Evolutionary conservation across 345 rosid species (phyloP).

Genomic region (Eucalyptus sideroxylon): DNA sequence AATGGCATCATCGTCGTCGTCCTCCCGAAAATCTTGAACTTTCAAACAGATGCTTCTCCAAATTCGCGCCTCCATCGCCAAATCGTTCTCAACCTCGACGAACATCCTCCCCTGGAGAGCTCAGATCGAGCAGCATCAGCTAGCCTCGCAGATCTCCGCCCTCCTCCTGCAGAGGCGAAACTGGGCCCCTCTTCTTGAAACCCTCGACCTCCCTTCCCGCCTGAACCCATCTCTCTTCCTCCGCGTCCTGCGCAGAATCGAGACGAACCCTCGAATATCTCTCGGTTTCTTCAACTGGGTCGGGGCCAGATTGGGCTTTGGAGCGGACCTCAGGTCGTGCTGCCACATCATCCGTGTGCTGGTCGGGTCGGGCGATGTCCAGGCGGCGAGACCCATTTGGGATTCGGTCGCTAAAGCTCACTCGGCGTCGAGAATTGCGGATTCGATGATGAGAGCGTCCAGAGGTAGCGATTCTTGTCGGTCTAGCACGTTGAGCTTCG

Average conservation of each 20-base stretch:
- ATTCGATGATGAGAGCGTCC: conserved; percentile 31
- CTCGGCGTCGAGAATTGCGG: conserved; percentile 10
- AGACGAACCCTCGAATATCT: conserved; percentile 20
- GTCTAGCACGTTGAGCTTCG: conserved; percentile 16
- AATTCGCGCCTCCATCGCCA: background rate
- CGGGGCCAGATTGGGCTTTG: conserved; percentile 23
- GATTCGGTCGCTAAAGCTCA: conserved; percentile 25
- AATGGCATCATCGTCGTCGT: background rate
- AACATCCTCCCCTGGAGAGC: conserved; percentile 36
- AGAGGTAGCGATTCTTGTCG: conserved; percentile 18
- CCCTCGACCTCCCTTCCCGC: conserved; percentile 28
- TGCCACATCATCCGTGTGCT: conserved; percentile 24
- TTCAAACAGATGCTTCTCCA: background rate
- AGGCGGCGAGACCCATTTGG: conserved; percentile 15
- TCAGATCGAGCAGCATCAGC: conserved; percentile 16
- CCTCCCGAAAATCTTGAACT: background rate
- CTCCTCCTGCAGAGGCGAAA: conserved; percentile 44
- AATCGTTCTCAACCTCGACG: conserved; percentile 21
- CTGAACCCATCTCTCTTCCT: conserved; percentile 37
- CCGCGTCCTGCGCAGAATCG: conserved; percentile 38
- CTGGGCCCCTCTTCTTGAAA: conserved; percentile 25
- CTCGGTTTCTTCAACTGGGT: conserved; percentile 57
- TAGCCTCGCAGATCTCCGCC: conserved; percentile 41
- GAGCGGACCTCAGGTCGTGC: conserved; percentile 41
- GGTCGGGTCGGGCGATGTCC: conserved; percentile 10